Evolutionary conservation across 371 early-diverging fungal genomes (phyloP).

Genomic region (Mucor racemosus): DNA sequence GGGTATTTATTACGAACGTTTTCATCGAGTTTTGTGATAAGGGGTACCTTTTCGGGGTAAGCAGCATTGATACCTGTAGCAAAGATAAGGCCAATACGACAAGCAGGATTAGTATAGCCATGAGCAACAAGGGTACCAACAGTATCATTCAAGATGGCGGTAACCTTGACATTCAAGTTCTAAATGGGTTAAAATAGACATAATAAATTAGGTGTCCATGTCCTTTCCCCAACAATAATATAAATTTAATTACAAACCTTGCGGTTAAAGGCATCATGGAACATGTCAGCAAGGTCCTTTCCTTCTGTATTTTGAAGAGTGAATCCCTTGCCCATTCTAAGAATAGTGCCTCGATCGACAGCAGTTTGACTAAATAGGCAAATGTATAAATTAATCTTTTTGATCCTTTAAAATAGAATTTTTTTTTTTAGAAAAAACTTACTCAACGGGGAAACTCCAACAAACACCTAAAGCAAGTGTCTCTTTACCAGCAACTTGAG

Average conservation of each 20-base stretch:
- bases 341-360: slow-evolving; percentile 72
- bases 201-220: neutral
- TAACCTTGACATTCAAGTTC: slow-evolving; percentile 72
- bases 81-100: slow-evolving; percentile 84
- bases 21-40: slow-evolving; percentile 32
- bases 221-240: neutral
- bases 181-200: slow-evolving; percentile 15
- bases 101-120: slow-evolving; percentile 79
- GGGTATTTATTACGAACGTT: slow-evolving; percentile 25
- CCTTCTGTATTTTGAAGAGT: slow-evolving; percentile 75
- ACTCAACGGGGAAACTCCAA: slow-evolving; percentile 58
- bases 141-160: slow-evolving; percentile 93
- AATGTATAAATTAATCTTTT: slow-evolving; percentile 6
- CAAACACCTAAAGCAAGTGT: slow-evolving; percentile 55
- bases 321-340: slow-evolving; percentile 95
- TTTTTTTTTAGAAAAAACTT: slow-evolving; percentile 23
- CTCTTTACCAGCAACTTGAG: slow-evolving; percentile 36
- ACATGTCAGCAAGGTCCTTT: slow-evolving; percentile 80
- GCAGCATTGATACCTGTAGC: slow-evolving; percentile 94
- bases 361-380: slow-evolving; percentile 66
- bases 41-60: slow-evolving; percentile 34
- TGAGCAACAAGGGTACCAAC: slow-evolving; percentile 89
- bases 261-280: slow-evolving; percentile 80
- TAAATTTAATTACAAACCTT: slow-evolving; percentile 45
- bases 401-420: neutral